A percentile compares a stretch with the other conserved stretches of the same genome.
These are phyloP conservation scores for Aspergillus funiculosus DNA, from an alignment of 495 filamentous ascomycete species.

Conservation along the genomic window DNA sequence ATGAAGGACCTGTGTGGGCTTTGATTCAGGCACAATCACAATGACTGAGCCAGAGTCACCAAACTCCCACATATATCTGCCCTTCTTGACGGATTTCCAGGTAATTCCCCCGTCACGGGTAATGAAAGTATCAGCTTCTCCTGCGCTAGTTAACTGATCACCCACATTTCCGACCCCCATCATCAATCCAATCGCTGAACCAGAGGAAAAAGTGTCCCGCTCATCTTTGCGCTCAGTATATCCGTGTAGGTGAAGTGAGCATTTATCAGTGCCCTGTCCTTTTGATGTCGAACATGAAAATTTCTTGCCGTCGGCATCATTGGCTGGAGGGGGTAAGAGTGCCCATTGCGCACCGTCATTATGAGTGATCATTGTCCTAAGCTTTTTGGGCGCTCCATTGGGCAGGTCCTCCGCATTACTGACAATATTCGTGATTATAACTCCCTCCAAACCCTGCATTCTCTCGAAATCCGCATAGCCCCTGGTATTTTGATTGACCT, in stretches of 20 bases:
- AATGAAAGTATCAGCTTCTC: slow-evolving; percentile 78
- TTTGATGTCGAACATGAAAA: slow-evolving; percentile 58
- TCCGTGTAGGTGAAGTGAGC: slow-evolving; percentile 86
- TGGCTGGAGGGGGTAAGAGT: slow-evolving; percentile 58
- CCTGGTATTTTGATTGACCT: slow-evolving; percentile 65
- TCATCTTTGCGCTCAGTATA: slow-evolving; percentile 83
- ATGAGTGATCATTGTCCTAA: slow-evolving; percentile 87
- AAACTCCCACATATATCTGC: slow-evolving; percentile 84
- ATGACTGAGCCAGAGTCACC: slow-evolving; percentile 91
- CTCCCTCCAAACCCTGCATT: slow-evolving; percentile 84
- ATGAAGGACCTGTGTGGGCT: slow-evolving; percentile 60
- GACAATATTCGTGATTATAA: slow-evolving; percentile 80
- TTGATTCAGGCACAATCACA: slow-evolving; percentile 64
- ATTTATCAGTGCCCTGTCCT: slow-evolving; percentile 50
- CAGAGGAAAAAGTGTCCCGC: slow-evolving; percentile 77
- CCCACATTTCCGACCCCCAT: slow-evolving; percentile 91
- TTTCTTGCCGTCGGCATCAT: slow-evolving; percentile 62
- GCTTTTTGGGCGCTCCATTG: slow-evolving; percentile 64
- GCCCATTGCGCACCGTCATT: slow-evolving; percentile 90
- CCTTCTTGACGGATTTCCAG: slow-evolving; percentile 81
- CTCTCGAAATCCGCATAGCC: slow-evolving; percentile 96
- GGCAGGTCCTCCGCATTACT: slow-evolving; percentile 59
- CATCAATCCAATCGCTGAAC: slow-evolving; percentile 85
- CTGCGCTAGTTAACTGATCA: slow-evolving; percentile 44
- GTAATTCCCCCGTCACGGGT: slow-evolving; percentile 80